Conservation (phyloP, 768 basidiomycete genomes). For the Boletus tomentosulus region DNA sequence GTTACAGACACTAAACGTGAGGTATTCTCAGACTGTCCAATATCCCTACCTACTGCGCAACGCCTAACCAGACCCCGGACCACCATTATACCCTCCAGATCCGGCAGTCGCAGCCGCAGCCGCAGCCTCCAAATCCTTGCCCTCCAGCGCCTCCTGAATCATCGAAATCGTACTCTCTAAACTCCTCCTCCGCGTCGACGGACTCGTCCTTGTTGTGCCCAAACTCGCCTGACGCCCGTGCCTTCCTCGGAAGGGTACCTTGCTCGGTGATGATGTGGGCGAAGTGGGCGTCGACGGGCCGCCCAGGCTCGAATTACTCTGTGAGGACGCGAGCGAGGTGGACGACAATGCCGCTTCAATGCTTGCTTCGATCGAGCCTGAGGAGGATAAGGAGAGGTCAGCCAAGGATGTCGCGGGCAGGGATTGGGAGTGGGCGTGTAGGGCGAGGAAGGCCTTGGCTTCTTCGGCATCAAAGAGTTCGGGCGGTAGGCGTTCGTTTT, state of each 20-base stretch:
- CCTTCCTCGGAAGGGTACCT: conserved; percentile 59
- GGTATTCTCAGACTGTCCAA: background rate
- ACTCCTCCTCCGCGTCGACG: conserved; percentile 86
- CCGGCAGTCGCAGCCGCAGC: too few species aligned
- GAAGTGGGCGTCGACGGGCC: conserved; percentile 27
- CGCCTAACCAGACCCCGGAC: background rate
- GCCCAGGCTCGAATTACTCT: conserved; percentile 17
- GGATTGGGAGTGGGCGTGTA: conserved; percentile 31
- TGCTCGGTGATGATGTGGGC: conserved; percentile 44
- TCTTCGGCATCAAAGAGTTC: conserved; percentile 83
- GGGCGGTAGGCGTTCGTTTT: conserved; percentile 97
- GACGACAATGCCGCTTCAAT: conserved; percentile 31
- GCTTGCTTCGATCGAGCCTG: conserved; percentile 40
- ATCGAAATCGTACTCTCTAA: conserved; percentile 94
- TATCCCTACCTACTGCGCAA: too few species aligned
- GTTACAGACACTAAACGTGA: background rate
- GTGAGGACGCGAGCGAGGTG: conserved; percentile 22
- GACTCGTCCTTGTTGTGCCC: conserved; percentile 89
- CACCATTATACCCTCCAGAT: background rate
- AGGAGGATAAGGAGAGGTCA: conserved; percentile 43
- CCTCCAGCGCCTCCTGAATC: conserved; percentile 90
- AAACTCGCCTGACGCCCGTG: conserved; percentile 53
- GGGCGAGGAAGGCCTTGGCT: conserved; percentile 56
- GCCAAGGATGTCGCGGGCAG: conserved; percentile 51
- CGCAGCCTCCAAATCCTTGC: conserved; percentile 45